Conservation (phyloP, 1,139 yeast genomes). For the Kodamaea derodonti region DNA sequence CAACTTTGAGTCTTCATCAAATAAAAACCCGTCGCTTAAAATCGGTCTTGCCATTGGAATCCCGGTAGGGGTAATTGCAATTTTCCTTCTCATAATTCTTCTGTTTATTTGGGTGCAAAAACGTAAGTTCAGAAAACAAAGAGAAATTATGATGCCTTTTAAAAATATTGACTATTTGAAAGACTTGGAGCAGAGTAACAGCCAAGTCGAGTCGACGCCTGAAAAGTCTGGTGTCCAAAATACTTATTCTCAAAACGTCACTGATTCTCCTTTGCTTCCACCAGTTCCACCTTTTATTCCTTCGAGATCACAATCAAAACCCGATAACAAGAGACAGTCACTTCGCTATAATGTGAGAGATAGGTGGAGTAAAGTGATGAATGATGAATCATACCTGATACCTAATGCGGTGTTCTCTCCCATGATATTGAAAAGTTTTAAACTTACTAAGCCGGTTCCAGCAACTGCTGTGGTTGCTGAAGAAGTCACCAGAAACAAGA, state of each 20-base stretch:
- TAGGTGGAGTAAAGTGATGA: constrained; percentile 18
- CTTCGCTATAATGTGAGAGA: constrained; percentile 14
- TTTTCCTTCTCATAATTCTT: constrained; percentile 23
- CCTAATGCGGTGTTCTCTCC: constrained; percentile 22
- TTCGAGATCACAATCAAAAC: not conserved
- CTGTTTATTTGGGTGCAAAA: constrained; percentile 18
- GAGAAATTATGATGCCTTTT: constrained; percentile 10
- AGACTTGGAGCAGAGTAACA: not conserved
- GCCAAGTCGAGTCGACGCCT: not conserved
- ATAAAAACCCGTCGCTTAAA: constrained; percentile 12
- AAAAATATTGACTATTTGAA: constrained; percentile 4
- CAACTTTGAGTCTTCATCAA: constrained; percentile 1
- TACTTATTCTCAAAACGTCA: not conserved
- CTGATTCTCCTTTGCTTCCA: constrained; percentile 1
- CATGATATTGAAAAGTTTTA: constrained; percentile 31
- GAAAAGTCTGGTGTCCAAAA: not conserved
- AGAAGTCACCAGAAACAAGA: constrained; percentile 1
- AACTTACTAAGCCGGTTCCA: constrained; percentile 13
- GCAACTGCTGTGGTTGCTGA: too few relatives aligned
- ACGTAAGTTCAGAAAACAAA: constrained; percentile 12
- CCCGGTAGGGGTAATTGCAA: constrained; percentile 33
- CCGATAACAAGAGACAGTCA: constrained; percentile 7
- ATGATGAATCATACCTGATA: constrained; percentile 3
- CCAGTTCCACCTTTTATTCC: constrained; percentile 1
- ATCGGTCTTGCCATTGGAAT: constrained; percentile 43